Evolutionary conservation across 768 basidiomycete species (phyloP), one percentile per base, ranked within the genome.

Genomic region (Postia placenta): DNA sequence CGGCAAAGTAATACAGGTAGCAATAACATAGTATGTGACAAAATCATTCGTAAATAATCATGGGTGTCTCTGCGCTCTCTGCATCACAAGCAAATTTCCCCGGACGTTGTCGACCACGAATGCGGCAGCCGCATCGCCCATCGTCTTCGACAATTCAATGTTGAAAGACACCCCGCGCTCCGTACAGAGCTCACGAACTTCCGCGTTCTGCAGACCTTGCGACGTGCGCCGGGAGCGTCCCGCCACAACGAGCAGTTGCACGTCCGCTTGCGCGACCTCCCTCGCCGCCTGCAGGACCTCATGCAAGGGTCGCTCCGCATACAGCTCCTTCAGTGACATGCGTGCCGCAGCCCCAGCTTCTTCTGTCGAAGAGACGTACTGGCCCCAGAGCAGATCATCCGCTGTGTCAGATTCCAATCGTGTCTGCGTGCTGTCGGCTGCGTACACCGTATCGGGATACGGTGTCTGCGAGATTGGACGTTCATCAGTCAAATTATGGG

Each of bases 151-250:
- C 23, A 88, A 69, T 47, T 83, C 80, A 3, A 77, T 70, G 20
- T 76, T 74, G 36, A 83, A 62, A 45, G 70, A 55, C 0, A 69
- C 57, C 15, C 68, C 70, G 15, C 63, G 60, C 57, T 74, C 74
- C 6, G 64, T 50, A 3, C 74, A 62, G 23, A 87, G 59, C 49
- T 67, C 56, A 30, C 66, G 68, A 54, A 92, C 61, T 68, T 96
- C 93, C 0, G 56, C 62, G 9, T 66, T 60, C 50, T 88, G 79
- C 5, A 73, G 72, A 56, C 82, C 80, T 0, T 75, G 73, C 0
- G 80, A 80, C 66, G 88, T 71, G 38, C 86, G 69, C 43, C 87
- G 75, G 30, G 87, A 89, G 2, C 94, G 79, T 0, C 95, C 93
- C 11, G 71, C 64, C 14, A 87, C 65, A 11, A 88, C 75, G 26